A percentile compares a stretch with the other conserved stretches of the same genome.
phyloP scores from a whole-genome alignment of 2,329 filamentous ascomycete species.

The Aurifilum marmelostoma region DNA sequence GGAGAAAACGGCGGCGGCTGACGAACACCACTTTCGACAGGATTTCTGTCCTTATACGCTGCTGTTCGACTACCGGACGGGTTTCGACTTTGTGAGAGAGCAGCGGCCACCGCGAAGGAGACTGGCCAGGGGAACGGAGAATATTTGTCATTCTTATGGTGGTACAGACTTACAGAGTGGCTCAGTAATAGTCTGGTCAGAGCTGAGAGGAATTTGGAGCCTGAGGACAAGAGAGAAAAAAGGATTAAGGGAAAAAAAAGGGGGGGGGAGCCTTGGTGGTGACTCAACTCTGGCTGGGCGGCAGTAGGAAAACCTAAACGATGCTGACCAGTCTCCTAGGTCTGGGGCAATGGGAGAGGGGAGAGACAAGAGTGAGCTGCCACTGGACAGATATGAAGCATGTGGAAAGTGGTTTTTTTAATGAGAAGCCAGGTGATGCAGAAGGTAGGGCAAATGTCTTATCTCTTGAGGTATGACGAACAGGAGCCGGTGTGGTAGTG shows the following conservation, averaged over 20 bases:
- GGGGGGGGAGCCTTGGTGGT: neutral
- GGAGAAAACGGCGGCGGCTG: neutral
- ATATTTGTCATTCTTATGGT: conserved; percentile 26
- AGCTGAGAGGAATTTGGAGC: conserved; percentile 25
- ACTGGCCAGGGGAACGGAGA: conserved; percentile 12
- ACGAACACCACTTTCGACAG: conserved; percentile 4
- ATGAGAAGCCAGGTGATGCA: conserved; percentile 21
- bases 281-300: conserved; percentile 22
- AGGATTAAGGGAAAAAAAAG: no score
- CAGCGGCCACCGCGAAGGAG: conserved; percentile 10
- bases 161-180: conserved; percentile 23
- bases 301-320: neutral
- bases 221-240: conserved; percentile 7
- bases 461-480: conserved; percentile 25
- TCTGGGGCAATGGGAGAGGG: neutral
- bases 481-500: conserved; percentile 24
- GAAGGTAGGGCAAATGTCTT: conserved; percentile 2
- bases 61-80: conserved; percentile 17
- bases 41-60: conserved; percentile 19
- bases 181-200: conserved; percentile 28
- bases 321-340: conserved; percentile 6
- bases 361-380: conserved; percentile 16
- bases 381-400: conserved; percentile 22
- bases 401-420: conserved; percentile 9
- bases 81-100: conserved; percentile 1